A percentile compares a stretch with the other conserved stretches of the same genome.
Conservation (phyloP, 2,329 filamentous ascomycete genomes). For the Cucurbitaria berberidis region DNA sequence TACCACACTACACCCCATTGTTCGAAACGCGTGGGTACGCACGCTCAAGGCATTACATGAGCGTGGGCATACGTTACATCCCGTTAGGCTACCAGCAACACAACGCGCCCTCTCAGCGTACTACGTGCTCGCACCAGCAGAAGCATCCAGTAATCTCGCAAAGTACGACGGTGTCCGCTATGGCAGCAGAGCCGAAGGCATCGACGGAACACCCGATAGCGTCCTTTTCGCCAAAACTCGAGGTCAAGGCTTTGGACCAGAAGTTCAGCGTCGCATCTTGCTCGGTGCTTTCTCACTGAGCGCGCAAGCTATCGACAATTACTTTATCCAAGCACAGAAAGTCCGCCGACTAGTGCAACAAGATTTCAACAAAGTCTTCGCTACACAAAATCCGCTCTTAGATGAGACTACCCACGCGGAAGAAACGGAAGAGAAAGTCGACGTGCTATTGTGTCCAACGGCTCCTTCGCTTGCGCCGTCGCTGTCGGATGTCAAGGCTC, state of each 20-base stretch:
- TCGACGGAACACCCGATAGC: constrained; percentile 62
- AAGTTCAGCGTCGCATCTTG: constrained; percentile 85
- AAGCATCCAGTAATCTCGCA: constrained; percentile 93
- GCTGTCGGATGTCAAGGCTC: constrained; percentile 62
- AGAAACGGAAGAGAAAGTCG: constrained; percentile 69
- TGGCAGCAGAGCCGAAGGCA: constrained; percentile 64
- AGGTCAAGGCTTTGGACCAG: constrained; percentile 76
- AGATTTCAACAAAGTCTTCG: constrained; percentile 85
- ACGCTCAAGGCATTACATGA: constrained; percentile 66
- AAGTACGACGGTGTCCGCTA: constrained; percentile 98
- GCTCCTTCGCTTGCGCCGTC: constrained; percentile 76
- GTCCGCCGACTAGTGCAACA: constrained; percentile 81
- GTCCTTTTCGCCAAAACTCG: constrained; percentile 73
- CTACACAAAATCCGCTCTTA: constrained; percentile 70
- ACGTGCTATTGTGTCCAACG: constrained; percentile 87
- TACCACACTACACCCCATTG: constrained; percentile 71
- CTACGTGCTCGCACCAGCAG: constrained; percentile 92
- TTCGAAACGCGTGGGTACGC: constrained; percentile 72
- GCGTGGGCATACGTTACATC: constrained; percentile 73
- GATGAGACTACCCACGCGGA: constrained; percentile 17
- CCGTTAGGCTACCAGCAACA: constrained; percentile 82
- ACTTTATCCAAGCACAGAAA: constrained; percentile 92
- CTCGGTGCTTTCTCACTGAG: constrained; percentile 90
- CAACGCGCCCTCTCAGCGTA: constrained; percentile 88
- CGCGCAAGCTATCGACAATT: constrained; percentile 91